Conservation (phyloP, 2,329 filamentous ascomycete species). For the Epicoccum nigrum region DNA sequence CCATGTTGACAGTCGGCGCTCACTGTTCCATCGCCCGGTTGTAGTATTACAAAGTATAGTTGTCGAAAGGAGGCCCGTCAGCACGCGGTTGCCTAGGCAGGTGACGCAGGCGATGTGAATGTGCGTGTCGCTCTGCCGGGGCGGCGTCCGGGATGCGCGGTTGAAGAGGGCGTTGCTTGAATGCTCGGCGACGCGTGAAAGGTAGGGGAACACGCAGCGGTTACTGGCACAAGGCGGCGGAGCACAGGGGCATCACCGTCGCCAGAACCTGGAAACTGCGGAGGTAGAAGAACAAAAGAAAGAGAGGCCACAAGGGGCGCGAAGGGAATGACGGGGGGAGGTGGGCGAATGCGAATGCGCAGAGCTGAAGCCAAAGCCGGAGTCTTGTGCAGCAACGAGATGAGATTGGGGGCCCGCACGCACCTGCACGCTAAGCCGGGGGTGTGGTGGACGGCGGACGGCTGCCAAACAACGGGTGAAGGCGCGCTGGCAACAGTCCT, state of each 20-base stretch:
- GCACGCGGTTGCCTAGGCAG: not conserved
- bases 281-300: constrained; percentile 10
- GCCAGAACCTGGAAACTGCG: constrained; percentile 10
- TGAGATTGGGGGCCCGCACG: constrained; percentile 11
- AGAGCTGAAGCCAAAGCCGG: constrained; percentile 1
- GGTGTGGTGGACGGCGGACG: no score
- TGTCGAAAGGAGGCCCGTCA: constrained; percentile 4
- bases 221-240: constrained; percentile 10
- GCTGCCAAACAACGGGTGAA: constrained; percentile 17
- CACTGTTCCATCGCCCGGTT: constrained; percentile 39
- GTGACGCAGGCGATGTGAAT: not conserved
- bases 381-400: constrained; percentile 20
- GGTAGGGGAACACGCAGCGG: constrained; percentile 13
- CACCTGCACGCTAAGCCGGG: not conserved
- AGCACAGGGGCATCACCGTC: constrained; percentile 10
- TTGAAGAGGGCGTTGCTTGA: constrained; percentile 5
- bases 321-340: constrained; percentile 17
- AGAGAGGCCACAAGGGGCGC: constrained; percentile 15
- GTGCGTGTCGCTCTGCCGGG: constrained; percentile 1
- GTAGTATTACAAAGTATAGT: constrained; percentile 11
- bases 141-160: constrained; percentile 1
- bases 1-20: constrained; percentile 42
- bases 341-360: constrained; percentile 2
- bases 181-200: constrained; percentile 12
- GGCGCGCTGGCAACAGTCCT: constrained; percentile 14